These are phyloP conservation scores for Neonectria punicea DNA, from an alignment of 2,329 filamentous ascomycete genomes.

Conservation along the genomic window DNA sequence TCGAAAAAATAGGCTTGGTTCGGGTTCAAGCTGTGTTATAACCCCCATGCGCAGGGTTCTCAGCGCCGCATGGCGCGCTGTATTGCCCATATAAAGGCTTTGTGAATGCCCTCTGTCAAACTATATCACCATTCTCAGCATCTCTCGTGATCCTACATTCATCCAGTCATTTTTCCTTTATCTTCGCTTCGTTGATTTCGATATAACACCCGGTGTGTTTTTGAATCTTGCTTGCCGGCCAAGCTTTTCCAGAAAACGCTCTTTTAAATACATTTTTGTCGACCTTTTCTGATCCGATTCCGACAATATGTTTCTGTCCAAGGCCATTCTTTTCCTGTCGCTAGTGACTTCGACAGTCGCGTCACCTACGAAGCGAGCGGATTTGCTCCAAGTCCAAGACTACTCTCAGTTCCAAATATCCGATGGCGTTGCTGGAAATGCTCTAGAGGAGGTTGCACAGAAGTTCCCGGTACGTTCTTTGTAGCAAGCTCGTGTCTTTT, in stretches of 20 bases:
- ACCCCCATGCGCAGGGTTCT: neutral
- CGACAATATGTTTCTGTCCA: constrained; percentile 10
- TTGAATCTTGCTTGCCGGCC: constrained; percentile 37
- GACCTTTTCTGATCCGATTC: neutral
- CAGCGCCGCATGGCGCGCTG: neutral
- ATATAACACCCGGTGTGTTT: constrained; percentile 12
- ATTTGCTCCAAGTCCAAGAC: constrained; percentile 23
- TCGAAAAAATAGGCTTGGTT: neutral
- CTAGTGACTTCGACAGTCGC: neutral
- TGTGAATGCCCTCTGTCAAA: neutral
- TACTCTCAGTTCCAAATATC: constrained; percentile 57
- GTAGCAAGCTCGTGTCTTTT: neutral
- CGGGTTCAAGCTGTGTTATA: neutral
- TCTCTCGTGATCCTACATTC: neutral
- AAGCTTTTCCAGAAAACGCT: neutral
- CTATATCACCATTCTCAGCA: neutral
- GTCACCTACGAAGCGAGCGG: constrained; percentile 2
- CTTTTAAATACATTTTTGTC: neutral
- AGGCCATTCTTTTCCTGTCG: constrained; percentile 2
- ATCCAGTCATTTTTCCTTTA: neutral
- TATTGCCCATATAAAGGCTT: constrained; percentile 8
- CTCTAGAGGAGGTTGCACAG: constrained; percentile 62
- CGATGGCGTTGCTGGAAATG: constrained; percentile 62
- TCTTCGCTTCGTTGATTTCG: constrained; percentile 1
- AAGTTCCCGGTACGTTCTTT: constrained; percentile 61